phyloP scores from a whole-genome alignment of 257 asterid species.

The Solanum acaule region DNA sequence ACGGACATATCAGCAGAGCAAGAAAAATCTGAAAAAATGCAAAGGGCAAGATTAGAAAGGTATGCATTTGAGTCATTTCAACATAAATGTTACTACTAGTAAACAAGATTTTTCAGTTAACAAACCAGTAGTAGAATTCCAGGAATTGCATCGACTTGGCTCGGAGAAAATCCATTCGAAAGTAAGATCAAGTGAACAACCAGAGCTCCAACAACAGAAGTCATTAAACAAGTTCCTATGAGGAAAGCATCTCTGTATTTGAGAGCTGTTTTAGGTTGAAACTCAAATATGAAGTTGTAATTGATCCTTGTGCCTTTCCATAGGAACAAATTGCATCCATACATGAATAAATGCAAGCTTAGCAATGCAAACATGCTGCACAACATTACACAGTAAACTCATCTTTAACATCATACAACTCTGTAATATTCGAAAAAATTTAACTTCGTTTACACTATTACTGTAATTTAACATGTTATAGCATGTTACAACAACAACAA shows the following conservation, averaged over 20 bases:
- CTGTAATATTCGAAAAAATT: background rate
- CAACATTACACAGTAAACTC: background rate
- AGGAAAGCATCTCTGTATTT: slow-evolving; percentile 87
- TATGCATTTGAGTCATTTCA: background rate
- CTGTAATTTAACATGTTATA: background rate
- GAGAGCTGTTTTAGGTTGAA: slow-evolving; percentile 54
- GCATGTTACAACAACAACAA: background rate
- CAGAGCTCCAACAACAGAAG: slow-evolving; percentile 71
- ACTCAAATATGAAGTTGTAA: slow-evolving; percentile 81
- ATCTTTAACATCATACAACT: background rate
- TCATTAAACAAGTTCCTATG: slow-evolving; percentile 72
- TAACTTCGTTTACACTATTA: background rate
- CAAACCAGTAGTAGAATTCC: slow-evolving; percentile 70
- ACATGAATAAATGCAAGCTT: slow-evolving; percentile 86
- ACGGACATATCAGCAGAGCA: slow-evolving; percentile 57
- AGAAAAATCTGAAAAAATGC: slow-evolving; percentile 32
- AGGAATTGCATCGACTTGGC: slow-evolving; percentile 57
- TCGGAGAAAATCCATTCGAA: slow-evolving; percentile 37
- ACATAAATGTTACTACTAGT: background rate
- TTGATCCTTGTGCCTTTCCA: slow-evolving; percentile 88
- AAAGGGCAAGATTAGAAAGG: background rate
- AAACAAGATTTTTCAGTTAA: background rate
- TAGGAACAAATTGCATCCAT: slow-evolving; percentile 80
- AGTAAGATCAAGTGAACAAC: slow-evolving; percentile 70
- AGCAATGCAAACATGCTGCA: slow-evolving; percentile 94